Evolutionary conservation across 2,329 filamentous ascomycete genomes (phyloP).

Genomic region (Fusarium multiceps): DNA sequence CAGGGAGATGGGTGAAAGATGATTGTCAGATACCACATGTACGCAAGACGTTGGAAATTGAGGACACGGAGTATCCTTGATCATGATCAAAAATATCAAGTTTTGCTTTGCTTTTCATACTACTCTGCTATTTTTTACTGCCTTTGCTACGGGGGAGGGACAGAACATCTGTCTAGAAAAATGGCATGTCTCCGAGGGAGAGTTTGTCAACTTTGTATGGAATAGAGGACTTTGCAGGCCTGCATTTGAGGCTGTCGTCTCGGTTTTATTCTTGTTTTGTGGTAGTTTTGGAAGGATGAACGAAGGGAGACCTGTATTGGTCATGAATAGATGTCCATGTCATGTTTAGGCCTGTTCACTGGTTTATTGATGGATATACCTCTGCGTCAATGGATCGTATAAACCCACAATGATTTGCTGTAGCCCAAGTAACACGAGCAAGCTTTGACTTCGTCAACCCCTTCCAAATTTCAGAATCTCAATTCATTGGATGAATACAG

Average conservation of each 20-base stretch:
- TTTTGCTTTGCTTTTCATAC: constrained; percentile 13
- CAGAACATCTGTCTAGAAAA: constrained; percentile 6
- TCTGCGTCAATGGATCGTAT: constrained; percentile 13
- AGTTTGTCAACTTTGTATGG: not conserved
- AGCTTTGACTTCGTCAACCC: not conserved
- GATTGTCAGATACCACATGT: constrained; percentile 47
- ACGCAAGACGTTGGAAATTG: constrained; percentile 17
- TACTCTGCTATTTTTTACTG: constrained; percentile 19
- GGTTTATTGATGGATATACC: constrained; percentile 29
- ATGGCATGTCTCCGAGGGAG: not conserved
- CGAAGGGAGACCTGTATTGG: not conserved
- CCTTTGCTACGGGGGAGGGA: not conserved
- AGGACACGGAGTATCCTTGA: not conserved
- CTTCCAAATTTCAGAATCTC: not conserved
- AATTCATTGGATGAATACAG: not conserved
- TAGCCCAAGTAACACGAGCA: not conserved
- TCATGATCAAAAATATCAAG: constrained; percentile 6
- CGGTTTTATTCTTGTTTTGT: constrained; percentile 3
- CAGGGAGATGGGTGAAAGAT: constrained; percentile 22
- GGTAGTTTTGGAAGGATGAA: constrained; percentile 8
- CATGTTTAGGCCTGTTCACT: not conserved
- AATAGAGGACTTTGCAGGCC: not conserved
- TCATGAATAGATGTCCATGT: not conserved
- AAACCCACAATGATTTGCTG: constrained; percentile 2
- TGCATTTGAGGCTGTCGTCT: constrained; percentile 7